Conservation (phyloP, 1,139 yeast genomes). For the Magnusiomyces fungicola region DNA sequence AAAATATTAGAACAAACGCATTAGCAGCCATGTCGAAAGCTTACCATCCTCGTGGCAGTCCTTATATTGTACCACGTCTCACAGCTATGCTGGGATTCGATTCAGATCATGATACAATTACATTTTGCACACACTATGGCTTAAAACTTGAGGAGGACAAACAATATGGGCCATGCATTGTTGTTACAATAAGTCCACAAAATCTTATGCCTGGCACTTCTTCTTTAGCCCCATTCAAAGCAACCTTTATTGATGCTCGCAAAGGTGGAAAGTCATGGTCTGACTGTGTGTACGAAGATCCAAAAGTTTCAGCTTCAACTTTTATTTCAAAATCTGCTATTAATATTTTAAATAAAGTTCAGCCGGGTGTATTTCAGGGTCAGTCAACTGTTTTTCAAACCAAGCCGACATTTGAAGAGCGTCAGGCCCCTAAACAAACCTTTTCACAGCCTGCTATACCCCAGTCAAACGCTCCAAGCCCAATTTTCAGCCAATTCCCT, state of each 20-base stretch:
- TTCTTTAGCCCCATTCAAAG: constrained; percentile 45
- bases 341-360: not conserved
- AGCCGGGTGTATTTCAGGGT: not conserved
- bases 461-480: too few species aligned
- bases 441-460: not conserved
- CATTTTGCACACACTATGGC: constrained; percentile 59
- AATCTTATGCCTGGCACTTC: constrained; percentile 42
- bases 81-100: constrained; percentile 59
- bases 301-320: constrained; percentile 5
- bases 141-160: constrained; percentile 42
- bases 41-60: constrained; percentile 64
- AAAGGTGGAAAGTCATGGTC: constrained; percentile 30
- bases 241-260: constrained; percentile 46
- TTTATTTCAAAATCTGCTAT: constrained; percentile 3
- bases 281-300: constrained; percentile 39
- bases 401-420: not conserved
- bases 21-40: constrained; percentile 60
- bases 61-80: constrained; percentile 47
- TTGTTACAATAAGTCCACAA: constrained; percentile 47
- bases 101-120: constrained; percentile 42
- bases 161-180: constrained; percentile 38
- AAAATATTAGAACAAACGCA: constrained; percentile 71
- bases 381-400: not conserved
- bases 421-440: not conserved
- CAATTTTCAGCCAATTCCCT: too few species aligned